Evolutionary conservation across 495 filamentous ascomycete genomes (phyloP).

Genomic region (Neurospora sp.): DNA sequence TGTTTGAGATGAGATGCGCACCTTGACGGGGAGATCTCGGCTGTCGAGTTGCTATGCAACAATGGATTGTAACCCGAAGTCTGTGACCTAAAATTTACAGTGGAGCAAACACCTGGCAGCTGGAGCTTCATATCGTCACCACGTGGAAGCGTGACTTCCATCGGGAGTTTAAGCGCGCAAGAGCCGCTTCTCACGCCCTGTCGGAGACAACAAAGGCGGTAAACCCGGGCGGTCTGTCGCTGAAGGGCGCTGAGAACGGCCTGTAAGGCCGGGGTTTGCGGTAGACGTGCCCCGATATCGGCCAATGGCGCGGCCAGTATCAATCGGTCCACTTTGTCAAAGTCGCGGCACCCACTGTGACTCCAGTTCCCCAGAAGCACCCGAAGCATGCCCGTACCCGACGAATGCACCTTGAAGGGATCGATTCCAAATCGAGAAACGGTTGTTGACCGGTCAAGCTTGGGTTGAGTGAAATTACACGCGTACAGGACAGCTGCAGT

Average conservation of each 20-base stretch:
- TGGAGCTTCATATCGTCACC: background rate
- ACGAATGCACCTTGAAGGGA: background rate
- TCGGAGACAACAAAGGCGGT: background rate
- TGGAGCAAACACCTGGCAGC: background rate
- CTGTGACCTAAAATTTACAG: background rate
- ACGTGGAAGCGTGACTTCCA: background rate
- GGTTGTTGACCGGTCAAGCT: background rate
- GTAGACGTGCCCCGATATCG: background rate
- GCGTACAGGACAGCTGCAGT: background rate
- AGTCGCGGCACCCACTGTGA: background rate
- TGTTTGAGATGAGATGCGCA: background rate
- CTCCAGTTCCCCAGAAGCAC: background rate
- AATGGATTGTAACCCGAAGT: background rate
- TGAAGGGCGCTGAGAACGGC: background rate
- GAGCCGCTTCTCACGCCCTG: background rate
- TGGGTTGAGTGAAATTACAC: constrained; percentile 1
- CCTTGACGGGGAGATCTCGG: background rate
- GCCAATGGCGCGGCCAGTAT: background rate
- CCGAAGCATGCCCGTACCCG: background rate
- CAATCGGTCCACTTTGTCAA: background rate
- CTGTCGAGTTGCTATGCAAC: background rate
- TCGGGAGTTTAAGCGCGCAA: no score
- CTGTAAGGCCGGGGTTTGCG: no score
- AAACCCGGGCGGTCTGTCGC: background rate
- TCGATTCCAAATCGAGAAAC: background rate